Conservation (phyloP, 78 protist species). For the Emiliania huxleyi region DNA sequence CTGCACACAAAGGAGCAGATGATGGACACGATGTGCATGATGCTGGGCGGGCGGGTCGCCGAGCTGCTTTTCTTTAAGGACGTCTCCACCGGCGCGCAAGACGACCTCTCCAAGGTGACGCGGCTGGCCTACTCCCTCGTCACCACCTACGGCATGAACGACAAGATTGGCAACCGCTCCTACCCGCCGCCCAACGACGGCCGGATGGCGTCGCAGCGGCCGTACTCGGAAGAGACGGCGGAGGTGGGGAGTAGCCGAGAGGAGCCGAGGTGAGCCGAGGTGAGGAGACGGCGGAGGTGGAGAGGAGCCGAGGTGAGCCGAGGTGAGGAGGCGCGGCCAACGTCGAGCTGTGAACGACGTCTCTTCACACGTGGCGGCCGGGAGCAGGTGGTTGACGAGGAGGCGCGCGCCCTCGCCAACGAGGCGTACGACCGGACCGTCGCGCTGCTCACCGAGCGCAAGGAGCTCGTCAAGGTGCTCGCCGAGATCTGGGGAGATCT, state of each 20-base stretch:
- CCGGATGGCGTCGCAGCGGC: neutral
- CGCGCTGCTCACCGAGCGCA: slow-evolving; percentile 57
- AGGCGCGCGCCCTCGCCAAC: slow-evolving; percentile 13
- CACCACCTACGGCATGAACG: slow-evolving; percentile 79
- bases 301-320: no score
- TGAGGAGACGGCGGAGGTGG: no score
- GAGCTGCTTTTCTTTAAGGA: neutral
- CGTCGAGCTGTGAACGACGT: no score
- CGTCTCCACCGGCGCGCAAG: slow-evolving; percentile 43
- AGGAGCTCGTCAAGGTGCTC: slow-evolving; percentile 41
- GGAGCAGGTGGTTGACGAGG: slow-evolving; percentile 75
- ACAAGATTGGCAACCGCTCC: slow-evolving; percentile 73
- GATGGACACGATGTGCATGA: slow-evolving; percentile 76
- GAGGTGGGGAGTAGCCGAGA: no score
- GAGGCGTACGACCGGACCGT: slow-evolving; percentile 58
- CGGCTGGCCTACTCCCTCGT: slow-evolving; percentile 73
- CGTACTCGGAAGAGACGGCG: slow-evolving; percentile 33
- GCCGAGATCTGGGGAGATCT: slow-evolving; percentile 71
- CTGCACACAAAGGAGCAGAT: slow-evolving; percentile 77
- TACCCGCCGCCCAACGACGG: slow-evolving; percentile 33
- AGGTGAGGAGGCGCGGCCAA: no score
- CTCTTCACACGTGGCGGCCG: no score
- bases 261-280: no score
- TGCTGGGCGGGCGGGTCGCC: slow-evolving; percentile 45
- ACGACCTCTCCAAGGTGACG: slow-evolving; percentile 86